Percentiles rank a stretch among this genome's conserved stretches.
These are phyloP conservation scores for Lepidium aucheri DNA, from an alignment of 345 rosid species.

Conservation along the genomic window DNA sequence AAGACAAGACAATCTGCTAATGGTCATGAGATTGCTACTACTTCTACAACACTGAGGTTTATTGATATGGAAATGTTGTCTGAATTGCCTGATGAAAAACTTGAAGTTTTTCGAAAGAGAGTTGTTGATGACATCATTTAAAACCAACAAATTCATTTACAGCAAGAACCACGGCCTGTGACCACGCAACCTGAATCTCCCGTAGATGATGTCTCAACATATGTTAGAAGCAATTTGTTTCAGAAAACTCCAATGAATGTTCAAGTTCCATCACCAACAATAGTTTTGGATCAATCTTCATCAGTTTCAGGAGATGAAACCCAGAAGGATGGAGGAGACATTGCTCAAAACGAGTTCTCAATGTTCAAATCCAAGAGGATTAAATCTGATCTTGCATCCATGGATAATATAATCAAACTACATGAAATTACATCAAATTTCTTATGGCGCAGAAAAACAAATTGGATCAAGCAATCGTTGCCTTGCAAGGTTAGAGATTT, in stretches of 20 bases:
- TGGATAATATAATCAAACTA: constrained; percentile 61
- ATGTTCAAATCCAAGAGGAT: constrained; percentile 47
- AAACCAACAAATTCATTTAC: too few species aligned
- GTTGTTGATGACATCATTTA: too few species aligned
- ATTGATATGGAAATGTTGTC: too few species aligned
- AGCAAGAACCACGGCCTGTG: too few species aligned
- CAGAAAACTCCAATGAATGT: constrained; percentile 13
- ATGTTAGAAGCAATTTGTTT: too few species aligned
- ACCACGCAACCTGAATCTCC: too few species aligned
- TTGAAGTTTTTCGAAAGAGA: too few species aligned
- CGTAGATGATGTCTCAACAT: too few species aligned
- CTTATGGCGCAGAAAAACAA: constrained; percentile 45
- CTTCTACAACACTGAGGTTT: too few species aligned
- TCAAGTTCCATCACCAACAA: constrained; percentile 27
- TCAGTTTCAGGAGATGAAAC: constrained; percentile 22
- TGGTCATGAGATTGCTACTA: too few species aligned
- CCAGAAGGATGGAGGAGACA: constrained; percentile 41
- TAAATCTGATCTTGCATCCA: constrained; percentile 52
- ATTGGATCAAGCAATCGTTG: constrained; percentile 49
- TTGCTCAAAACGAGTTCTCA: constrained; percentile 26
- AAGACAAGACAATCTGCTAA: too few species aligned
- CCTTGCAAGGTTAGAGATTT: constrained; percentile 45
- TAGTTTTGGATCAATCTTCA: constrained; percentile 34
- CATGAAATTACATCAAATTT: constrained; percentile 49
- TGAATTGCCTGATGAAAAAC: too few species aligned